Evolutionary conservation across 163 green algal species (phyloP).

Genomic region (Chlorella variabilis): DNA sequence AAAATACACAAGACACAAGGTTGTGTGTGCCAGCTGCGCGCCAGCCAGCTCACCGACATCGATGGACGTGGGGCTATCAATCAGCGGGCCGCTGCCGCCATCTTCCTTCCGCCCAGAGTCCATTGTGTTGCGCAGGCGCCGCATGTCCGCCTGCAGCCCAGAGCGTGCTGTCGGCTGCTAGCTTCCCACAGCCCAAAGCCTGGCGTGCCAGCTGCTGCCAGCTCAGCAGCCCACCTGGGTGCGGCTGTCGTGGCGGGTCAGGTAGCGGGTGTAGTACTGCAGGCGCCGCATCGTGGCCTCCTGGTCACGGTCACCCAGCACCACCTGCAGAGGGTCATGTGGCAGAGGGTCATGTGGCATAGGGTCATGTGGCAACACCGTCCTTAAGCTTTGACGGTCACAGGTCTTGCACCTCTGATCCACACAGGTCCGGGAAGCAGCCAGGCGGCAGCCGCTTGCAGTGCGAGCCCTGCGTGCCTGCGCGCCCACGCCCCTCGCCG

Average conservation of each 20-base stretch:
- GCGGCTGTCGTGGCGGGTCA: conserved; percentile 23
- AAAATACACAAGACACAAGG: too few relatives aligned
- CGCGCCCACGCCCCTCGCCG: background rate
- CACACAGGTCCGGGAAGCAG: too few relatives aligned
- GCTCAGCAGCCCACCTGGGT: background rate
- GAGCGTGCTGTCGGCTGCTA: too few relatives aligned
- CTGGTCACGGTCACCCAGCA: conserved; percentile 40
- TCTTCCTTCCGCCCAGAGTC: background rate
- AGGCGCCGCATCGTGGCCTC: conserved; percentile 33
- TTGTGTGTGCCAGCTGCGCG: too few relatives aligned
- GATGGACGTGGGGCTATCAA: background rate
- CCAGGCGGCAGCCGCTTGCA: too few relatives aligned
- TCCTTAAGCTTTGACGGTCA: too few relatives aligned
- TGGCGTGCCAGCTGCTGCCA: too few relatives aligned
- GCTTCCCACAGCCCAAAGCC: too few relatives aligned
- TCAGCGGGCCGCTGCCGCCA: background rate
- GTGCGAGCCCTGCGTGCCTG: conserved; percentile 11
- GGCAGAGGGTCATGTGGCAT: too few relatives aligned
- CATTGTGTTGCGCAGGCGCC: conserved; percentile 27
- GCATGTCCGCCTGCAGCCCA: conserved; percentile 7
- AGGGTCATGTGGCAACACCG: too few relatives aligned
- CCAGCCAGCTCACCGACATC: conserved; percentile 4
- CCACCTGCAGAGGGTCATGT: conserved; percentile 24
- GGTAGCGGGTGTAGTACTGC: conserved; percentile 28
- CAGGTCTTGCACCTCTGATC: too few relatives aligned